A percentile compares a stretch with the other conserved stretches of the same genome.
Conservation (phyloP, 805 yeast species). For the Maudiozyma saulgeensis region DNA sequence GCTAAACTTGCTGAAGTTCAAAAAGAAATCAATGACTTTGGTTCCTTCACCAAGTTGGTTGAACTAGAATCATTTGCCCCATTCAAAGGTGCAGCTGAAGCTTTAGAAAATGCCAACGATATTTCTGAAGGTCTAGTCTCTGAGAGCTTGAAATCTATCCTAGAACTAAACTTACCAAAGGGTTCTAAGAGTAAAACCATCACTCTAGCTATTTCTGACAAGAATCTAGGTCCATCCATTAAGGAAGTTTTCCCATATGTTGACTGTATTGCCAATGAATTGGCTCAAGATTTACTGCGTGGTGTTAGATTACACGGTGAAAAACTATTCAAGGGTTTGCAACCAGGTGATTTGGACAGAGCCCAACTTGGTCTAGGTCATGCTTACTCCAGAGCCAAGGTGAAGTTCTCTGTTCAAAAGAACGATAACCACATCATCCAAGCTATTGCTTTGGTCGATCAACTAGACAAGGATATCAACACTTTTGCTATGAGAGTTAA, state of each 20-base stretch:
- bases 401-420: slow-evolving; percentile 96
- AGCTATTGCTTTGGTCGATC: slow-evolving; percentile 95
- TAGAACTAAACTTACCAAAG: slow-evolving; percentile 86
- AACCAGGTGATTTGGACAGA: slow-evolving; percentile 91
- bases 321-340: slow-evolving; percentile 82
- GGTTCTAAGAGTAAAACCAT: slow-evolving; percentile 56
- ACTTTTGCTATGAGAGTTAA: slow-evolving; percentile 94
- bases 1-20: slow-evolving; percentile 90
- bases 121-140: slow-evolving; percentile 94
- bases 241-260: slow-evolving; percentile 83
- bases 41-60: slow-evolving; percentile 81
- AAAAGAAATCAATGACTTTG: slow-evolving; percentile 76
- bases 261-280: slow-evolving; percentile 84
- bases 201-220: slow-evolving; percentile 83
- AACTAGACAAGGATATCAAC: slow-evolving; percentile 95
- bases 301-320: slow-evolving; percentile 87
- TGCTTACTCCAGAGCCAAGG: slow-evolving; percentile 98
- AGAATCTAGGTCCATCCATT: slow-evolving; percentile 91
- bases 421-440: slow-evolving; percentile 98
- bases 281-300: slow-evolving; percentile 89
- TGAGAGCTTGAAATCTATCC: slow-evolving; percentile 79
- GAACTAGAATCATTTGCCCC: slow-evolving; percentile 95
- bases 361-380: slow-evolving; percentile 98
- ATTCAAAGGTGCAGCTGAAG: slow-evolving; percentile 98
- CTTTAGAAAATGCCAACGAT: slow-evolving; percentile 95